Evolutionary conservation across 441 rosid species (phyloP).

Genomic region (Croton laevigatus): DNA sequence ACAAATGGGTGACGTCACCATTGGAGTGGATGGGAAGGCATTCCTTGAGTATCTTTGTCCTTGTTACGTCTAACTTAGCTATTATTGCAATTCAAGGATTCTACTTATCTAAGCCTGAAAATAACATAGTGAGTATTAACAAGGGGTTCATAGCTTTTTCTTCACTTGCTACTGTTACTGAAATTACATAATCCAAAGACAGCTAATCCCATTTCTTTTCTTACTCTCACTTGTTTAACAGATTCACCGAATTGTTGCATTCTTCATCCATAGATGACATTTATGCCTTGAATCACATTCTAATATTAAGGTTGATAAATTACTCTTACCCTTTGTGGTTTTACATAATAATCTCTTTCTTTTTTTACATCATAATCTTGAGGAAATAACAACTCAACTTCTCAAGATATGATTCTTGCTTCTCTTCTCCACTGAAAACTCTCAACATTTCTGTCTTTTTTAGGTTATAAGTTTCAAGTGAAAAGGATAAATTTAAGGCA

Average conservation of each 20-base stretch:
- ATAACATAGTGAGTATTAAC: conserved; percentile 23
- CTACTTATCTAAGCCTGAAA: conserved; percentile 25
- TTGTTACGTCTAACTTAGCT: conserved; percentile 25
- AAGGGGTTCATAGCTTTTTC: background rate
- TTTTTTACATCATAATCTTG: too few relatives aligned
- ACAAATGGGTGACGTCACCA: conserved; percentile 15
- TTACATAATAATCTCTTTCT: too few relatives aligned
- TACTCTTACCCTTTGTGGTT: too few relatives aligned
- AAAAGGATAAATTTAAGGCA: background rate
- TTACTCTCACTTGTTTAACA: conserved; percentile 14
- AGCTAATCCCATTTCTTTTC: background rate
- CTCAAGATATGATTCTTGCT: background rate
- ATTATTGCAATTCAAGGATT: conserved; percentile 30
- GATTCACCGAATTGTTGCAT: conserved; percentile 26
- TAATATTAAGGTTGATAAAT: too few relatives aligned
- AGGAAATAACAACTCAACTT: too few relatives aligned
- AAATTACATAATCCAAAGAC: background rate
- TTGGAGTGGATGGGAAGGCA: conserved; percentile 40
- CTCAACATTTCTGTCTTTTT: background rate
- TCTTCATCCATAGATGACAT: conserved; percentile 20
- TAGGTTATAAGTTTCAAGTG: background rate
- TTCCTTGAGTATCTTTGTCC: conserved; percentile 29
- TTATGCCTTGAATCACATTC: background rate
- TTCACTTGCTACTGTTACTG: background rate
- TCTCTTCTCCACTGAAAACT: background rate